Evolutionary conservation across 768 basidiomycete genomes (phyloP), one percentile per base, ranked within the genome.

Genomic region (Lactifluus pinguis): DNA sequence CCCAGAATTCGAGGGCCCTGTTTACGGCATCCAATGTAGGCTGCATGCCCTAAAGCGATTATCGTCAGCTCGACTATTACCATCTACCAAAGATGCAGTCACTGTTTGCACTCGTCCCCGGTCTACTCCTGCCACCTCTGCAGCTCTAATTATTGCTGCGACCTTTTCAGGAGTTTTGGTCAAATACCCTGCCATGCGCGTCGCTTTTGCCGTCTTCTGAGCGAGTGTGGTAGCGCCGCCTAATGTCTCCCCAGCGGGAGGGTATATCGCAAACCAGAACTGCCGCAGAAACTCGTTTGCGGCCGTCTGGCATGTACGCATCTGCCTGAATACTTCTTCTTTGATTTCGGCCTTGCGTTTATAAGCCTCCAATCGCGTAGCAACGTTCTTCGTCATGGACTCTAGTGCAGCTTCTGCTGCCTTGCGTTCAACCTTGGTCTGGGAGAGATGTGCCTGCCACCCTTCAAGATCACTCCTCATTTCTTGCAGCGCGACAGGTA

Each of bases 251-350:
- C 79, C 75, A 0, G 79, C 72, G 6, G 87, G 83, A 6, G 93
- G 95, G 64, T 92, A 88, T 53, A 89, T 81, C 2, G 92, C 82
- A 2, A 86, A 80, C 94, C 95, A 98, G 71, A 93, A 98, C 70
- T 98, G 97, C 32, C 95, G 85, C 14, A 99, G 77, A 71, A 98
- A 97, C 70, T 99, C 97, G 68, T 92, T 94, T 11, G 95, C 87
- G 3, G 95, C 88, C 1, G 92, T 92, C 69, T 97, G 93, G 68
- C 90, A 92, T 0, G 89, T 89, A 17, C 83, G 84, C 82, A 98
- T 87, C 74, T 93, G 86, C 57, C 83, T 79, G 67, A 91, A 84
- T 42, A 95, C 76, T 2, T 77, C 79, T 53, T 88, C 83, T 1
- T 93, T 90, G 38, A 99, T 84, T 44, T 89, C 86, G 62, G 82